Evolutionary conservation across 176 grass and related monocot genomes (phyloP), one percentile per base, ranked within the genome.

Genomic region (Leersia perrieri): DNA sequence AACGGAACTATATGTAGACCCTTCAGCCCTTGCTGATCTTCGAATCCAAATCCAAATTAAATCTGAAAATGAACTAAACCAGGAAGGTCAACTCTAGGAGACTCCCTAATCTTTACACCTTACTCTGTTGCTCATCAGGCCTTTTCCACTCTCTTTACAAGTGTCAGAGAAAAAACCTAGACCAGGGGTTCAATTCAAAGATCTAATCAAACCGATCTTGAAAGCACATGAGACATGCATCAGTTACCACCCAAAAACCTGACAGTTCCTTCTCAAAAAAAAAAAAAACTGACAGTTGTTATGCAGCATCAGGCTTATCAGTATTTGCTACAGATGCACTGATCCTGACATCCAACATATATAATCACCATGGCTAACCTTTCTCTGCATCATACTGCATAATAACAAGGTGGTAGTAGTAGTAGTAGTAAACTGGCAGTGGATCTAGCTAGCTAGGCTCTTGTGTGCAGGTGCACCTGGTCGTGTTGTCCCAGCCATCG

Each of bases 311-410:
- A 58, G 22, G 53, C 53, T 58, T 58, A 25, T n/a, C 53, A 58
- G n/a, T 25, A n/a, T 58, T 25, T 3, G n/a, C 79, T 55, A 81
- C 67, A 61, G 67, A 32, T 61, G 63, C 64, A 60, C 65, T 70
- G 47, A 36, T 57, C 9, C 14, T 58, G 45, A 45, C 77, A 39
- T 33, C 34, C 66, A 70, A 60, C 22, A 53, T 53, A 53, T 53
- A 53, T 53, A 53, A 53, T 18, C 34, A 6, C 26, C 45, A 71
- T 27, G 33, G 63, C 41, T 36, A 14, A 18, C 30, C 8, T 7
- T 60, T 81, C 33, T 31, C 65, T 28, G 4, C 11, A 3, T 80
- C 78, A 27, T 11, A 70, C 39, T 41, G 26, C 49, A n/a, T 7
- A 25, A 25, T 15, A 40, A 32, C 78, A 71, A 39, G 51, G 3